Percentiles rank a stretch among this genome's conserved stretches.
phyloP scores from a whole-genome alignment of 179 eudicot species.

The Spergularia azorica region DNA sequence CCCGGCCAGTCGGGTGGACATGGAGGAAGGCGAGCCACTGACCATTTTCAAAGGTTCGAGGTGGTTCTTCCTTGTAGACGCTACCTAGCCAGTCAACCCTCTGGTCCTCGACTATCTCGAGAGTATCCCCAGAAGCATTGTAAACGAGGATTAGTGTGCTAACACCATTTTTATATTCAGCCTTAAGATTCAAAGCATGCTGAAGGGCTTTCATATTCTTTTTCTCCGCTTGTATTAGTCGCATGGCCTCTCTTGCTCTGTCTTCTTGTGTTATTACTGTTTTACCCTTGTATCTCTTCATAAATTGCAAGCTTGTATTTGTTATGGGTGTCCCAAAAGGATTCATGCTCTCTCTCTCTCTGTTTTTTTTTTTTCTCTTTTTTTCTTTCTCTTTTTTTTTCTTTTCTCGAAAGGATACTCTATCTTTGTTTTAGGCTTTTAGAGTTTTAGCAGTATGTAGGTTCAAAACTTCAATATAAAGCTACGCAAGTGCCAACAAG shows the following conservation, averaged over 20 bases:
- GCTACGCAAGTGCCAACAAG: no score
- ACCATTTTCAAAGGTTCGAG: background rate
- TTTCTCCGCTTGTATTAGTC: background rate
- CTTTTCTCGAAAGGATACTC: no score
- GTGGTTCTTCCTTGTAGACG: constrained; percentile 6
- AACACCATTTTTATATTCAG: background rate
- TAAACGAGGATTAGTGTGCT: constrained; percentile 9
- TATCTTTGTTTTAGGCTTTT: no score
- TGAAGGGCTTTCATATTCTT: constrained; percentile 11
- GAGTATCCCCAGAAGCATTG: constrained; percentile 8
- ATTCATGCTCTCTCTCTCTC: background rate
- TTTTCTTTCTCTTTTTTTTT: no score
- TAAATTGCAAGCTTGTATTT: background rate
- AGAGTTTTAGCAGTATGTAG: no score
- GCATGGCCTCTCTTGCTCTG: constrained; percentile 19
- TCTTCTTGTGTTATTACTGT: constrained; percentile 16
- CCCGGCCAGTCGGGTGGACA: background rate
- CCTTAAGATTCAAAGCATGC: background rate
- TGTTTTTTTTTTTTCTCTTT: no score
- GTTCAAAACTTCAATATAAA: no score
- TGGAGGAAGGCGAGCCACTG: constrained; percentile 20
- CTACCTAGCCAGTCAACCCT: constrained; percentile 4
- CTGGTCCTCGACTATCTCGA: constrained; percentile 2
- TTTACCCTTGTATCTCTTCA: constrained; percentile 1
- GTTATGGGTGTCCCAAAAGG: constrained; percentile 14